These are phyloP conservation scores for Fusarium protoensiforme DNA, from an alignment of 2,329 filamentous ascomycete species.

Conservation along the genomic window DNA sequence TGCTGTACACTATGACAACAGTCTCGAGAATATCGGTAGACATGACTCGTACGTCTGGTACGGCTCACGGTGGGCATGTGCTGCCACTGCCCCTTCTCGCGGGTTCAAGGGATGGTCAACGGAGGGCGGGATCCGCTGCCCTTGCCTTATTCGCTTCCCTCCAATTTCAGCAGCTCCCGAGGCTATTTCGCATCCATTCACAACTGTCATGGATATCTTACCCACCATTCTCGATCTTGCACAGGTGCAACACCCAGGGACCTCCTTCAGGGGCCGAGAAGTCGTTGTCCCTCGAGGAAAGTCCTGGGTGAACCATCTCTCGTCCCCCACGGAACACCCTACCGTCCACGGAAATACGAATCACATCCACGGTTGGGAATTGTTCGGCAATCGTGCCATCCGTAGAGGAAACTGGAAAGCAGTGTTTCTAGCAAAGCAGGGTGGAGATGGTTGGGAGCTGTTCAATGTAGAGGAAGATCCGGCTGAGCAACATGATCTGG, in stretches of 20 bases:
- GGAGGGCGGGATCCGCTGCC: constrained; percentile 32
- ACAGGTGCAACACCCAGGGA: constrained; percentile 49
- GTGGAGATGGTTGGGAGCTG: constrained; percentile 1
- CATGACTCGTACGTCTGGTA: constrained; percentile 70
- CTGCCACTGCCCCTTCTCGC: constrained; percentile 48
- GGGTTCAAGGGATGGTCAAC: constrained; percentile 50
- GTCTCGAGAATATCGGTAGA: constrained; percentile 64
- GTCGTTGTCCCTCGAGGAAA: not conserved
- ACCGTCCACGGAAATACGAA: constrained; percentile 43
- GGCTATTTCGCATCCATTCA: constrained; percentile 21
- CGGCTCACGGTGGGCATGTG: constrained; percentile 63
- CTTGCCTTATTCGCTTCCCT: constrained; percentile 40
- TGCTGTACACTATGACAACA: constrained; percentile 56
- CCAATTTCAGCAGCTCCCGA: constrained; percentile 54
- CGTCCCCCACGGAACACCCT: constrained; percentile 2
- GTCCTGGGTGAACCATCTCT: constrained; percentile 7
- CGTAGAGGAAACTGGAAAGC: constrained; percentile 67
- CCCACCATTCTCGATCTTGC: constrained; percentile 60
- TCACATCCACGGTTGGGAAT: constrained; percentile 65
- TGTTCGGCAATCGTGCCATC: constrained; percentile 62
- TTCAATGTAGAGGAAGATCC: constrained; percentile 1
- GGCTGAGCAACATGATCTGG: not conserved
- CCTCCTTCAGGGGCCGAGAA: constrained; percentile 41
- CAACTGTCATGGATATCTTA: constrained; percentile 60
- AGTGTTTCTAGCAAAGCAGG: constrained; percentile 50